These are phyloP conservation scores for Sporothrix euskadiensis DNA, from an alignment of 2,329 filamentous ascomycete genomes.

Conservation along the genomic window DNA sequence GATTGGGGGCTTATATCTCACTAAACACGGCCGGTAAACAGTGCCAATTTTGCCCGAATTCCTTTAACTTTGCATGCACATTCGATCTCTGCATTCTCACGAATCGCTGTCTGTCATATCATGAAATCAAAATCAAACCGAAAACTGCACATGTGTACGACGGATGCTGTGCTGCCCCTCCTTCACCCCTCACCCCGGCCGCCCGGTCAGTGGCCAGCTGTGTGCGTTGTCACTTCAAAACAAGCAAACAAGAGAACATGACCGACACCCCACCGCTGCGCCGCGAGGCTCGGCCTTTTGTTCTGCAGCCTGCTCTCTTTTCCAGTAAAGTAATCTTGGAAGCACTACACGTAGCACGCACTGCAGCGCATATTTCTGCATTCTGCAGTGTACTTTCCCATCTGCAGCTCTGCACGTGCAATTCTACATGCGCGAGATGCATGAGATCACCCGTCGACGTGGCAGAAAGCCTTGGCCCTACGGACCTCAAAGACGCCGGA, in stretches of 20 bases:
- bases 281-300: slow-evolving; percentile 17
- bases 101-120: not conserved
- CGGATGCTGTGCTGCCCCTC: not conserved
- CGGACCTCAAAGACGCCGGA: not conserved
- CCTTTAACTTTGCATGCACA: not conserved
- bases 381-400: not conserved
- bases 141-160: not conserved
- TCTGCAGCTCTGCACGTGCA: not conserved
- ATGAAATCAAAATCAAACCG: not conserved
- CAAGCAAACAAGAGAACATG: not conserved
- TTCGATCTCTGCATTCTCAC: not conserved
- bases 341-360: not conserved
- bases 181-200: not conserved
- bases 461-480: not conserved
- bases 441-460: slow-evolving; percentile 17
- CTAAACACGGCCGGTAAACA: not conserved
- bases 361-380: not conserved
- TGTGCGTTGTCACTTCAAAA: not conserved
- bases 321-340: no score
- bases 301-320: not conserved
- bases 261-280: slow-evolving; percentile 11
- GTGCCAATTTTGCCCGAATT: not conserved
- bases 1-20: no score
- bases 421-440: slow-evolving; percentile 6
- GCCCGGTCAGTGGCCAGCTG: not conserved